Conservation (phyloP, 352 stramenopile species). For the Hyaloperonospora arabidopsidis region DNA sequence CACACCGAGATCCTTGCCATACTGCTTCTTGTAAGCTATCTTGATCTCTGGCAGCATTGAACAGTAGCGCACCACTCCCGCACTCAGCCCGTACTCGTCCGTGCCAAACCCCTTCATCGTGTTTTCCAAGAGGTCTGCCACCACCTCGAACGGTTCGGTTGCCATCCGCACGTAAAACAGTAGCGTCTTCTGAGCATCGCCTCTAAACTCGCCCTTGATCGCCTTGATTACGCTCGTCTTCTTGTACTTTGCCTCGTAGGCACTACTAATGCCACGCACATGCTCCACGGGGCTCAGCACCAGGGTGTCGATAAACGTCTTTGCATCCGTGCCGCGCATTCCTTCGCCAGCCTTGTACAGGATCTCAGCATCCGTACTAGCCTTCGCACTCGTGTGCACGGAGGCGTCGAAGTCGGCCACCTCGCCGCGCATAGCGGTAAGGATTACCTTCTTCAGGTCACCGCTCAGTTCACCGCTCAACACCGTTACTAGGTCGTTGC, state of each 20-base stretch:
- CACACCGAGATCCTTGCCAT: constrained; percentile 55
- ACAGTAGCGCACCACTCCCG: constrained; percentile 66
- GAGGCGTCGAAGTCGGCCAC: constrained; percentile 34
- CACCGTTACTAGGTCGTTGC: constrained; percentile 37
- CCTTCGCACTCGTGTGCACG: constrained; percentile 49
- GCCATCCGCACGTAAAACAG: constrained; percentile 39
- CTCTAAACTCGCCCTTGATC: constrained; percentile 54
- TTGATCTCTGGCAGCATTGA: constrained; percentile 54
- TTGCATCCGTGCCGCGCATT: constrained; percentile 53
- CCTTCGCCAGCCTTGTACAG: constrained; percentile 68
- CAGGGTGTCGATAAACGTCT: constrained; percentile 43
- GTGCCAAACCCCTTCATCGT: constrained; percentile 62
- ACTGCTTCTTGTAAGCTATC: constrained; percentile 57
- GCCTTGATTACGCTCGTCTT: constrained; percentile 47
- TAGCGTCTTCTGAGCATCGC: constrained; percentile 35
- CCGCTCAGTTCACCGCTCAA: constrained; percentile 42
- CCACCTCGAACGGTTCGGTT: constrained; percentile 41
- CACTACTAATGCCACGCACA: constrained; percentile 34
- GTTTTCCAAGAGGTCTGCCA: constrained; percentile 50
- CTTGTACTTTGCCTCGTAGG: constrained; percentile 53
- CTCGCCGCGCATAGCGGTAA: constrained; percentile 32
- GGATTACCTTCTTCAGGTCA: constrained; percentile 50
- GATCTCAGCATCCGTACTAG: constrained; percentile 36
- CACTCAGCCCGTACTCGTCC: constrained; percentile 50
- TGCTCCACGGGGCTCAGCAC: constrained; percentile 36